Evolutionary conservation across 768 basidiomycete species (phyloP).

Genomic region (Hygrophorus pudorinus): DNA sequence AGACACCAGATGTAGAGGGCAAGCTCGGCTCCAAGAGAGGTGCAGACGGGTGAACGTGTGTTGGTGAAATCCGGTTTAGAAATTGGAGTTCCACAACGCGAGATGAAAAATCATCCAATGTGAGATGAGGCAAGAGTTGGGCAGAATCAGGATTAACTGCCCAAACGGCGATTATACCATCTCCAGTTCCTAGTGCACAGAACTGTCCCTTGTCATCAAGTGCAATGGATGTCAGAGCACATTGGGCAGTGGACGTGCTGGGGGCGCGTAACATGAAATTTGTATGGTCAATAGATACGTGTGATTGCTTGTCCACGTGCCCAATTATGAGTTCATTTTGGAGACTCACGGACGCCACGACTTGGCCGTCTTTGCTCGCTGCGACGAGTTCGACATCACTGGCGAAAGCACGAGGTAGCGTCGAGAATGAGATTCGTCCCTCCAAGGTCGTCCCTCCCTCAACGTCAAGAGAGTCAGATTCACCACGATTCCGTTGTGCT

Average conservation of each 20-base stretch:
- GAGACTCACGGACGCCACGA: slow-evolving; percentile 62
- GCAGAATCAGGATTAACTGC: slow-evolving; percentile 31
- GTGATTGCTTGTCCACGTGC: slow-evolving; percentile 34
- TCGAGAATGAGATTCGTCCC: slow-evolving; percentile 44
- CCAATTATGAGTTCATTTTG: slow-evolving; percentile 73
- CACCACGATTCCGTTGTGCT: slow-evolving; percentile 61
- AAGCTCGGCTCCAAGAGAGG: background rate
- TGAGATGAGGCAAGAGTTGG: slow-evolving; percentile 30
- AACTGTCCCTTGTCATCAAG: slow-evolving; percentile 50
- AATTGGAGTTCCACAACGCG: slow-evolving; percentile 50
- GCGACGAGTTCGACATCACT: slow-evolving; percentile 80
- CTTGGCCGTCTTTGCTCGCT: slow-evolving; percentile 53
- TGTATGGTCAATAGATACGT: slow-evolving; percentile 39
- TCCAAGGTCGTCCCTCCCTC: slow-evolving; percentile 27
- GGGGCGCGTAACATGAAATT: slow-evolving; percentile 41
- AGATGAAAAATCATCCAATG: slow-evolving; percentile 31
- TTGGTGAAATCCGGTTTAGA: slow-evolving; percentile 9
- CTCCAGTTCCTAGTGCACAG: slow-evolving; percentile 64
- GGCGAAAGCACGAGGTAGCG: slow-evolving; percentile 70
- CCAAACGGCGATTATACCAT: slow-evolving; percentile 59
- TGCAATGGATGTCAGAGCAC: slow-evolving; percentile 50
- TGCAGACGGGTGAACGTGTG: slow-evolving; percentile 8
- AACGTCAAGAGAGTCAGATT: slow-evolving; percentile 23
- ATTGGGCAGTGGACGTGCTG: slow-evolving; percentile 36
- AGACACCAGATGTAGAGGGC: slow-evolving; percentile 6